Base-by-base conservation (phyloP, 2,329 filamentous ascomycete species). In the Colletotrichum lupini region DNA sequence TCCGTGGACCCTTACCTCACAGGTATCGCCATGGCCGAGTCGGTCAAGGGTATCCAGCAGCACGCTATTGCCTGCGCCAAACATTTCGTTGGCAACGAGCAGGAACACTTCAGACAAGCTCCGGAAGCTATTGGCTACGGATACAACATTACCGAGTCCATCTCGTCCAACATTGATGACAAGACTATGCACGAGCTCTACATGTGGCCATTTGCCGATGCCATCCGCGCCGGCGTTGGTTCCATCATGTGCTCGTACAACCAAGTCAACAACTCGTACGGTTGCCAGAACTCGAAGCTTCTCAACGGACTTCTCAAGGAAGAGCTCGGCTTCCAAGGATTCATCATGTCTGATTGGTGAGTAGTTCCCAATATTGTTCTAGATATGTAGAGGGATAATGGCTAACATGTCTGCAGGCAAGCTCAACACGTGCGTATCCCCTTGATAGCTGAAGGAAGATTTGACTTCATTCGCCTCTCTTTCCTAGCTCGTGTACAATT, bases 31-130 rank as follows among this genome's bases (percentile, higher is more conserved):
- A 92, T 95, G 76, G 90, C 90, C 49, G 87, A 93, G 79, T 94
- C 92, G 1, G 88, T 97, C 74, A 88, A 90, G 79, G 95, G 95
- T 74, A 95, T 97, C 57, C 95, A 97, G 81, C 93, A 95, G 81
- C 90, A 92, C 78, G 91, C 96, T 66, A 93, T 97, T 83, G 94
- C 95, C 74, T 95, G 93, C 78, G 92, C 93, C 59, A 96, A 95
- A 86, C 93, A 95, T 80, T 93, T 86, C 80, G 89, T 94, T 72
- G 88, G 84, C 61, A 94, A 95, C 77, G 93, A 94, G 82, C 94
- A 95, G 84, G 93, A 95, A 81, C 92, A 93, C 78, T 95, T 94
- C 87, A 90, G 93, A 73, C 91, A 93, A 78, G 84, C 84, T 0
- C 80, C 84, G 26, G 90, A 92, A 79, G 88, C 92, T 57, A 80